Evolutionary conservation across 257 asterid genomes (phyloP).

Genomic region (Gentiana straminea): DNA sequence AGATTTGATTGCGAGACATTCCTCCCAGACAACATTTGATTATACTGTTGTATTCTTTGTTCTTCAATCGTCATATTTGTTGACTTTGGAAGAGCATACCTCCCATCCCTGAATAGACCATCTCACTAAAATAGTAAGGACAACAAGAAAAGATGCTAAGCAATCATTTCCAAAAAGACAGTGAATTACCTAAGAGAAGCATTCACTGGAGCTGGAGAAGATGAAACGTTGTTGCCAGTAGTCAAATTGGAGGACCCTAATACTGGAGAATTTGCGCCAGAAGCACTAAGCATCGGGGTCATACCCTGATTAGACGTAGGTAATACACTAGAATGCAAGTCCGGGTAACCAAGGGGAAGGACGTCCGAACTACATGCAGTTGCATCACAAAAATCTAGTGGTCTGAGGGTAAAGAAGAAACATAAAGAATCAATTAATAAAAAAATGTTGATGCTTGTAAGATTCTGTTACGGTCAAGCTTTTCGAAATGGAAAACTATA

Average conservation of each 20-base stretch:
- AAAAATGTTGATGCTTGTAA: not conserved
- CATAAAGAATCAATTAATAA: slow-evolving; percentile 10
- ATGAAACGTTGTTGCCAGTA: slow-evolving; percentile 44
- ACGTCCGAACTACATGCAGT: slow-evolving; percentile 45
- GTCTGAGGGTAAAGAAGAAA: slow-evolving; percentile 29
- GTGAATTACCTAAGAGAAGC: slow-evolving; percentile 56
- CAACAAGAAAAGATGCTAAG: slow-evolving; percentile 4
- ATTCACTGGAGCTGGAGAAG: slow-evolving; percentile 51
- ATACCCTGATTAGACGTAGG: slow-evolving; percentile 43
- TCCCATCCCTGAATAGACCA: slow-evolving; percentile 46
- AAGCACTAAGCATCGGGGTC: slow-evolving; percentile 35
- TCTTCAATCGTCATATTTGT: slow-evolving; percentile 61
- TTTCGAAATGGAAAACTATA: slow-evolving; percentile 9
- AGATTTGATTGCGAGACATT: slow-evolving; percentile 39
- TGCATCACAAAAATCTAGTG: slow-evolving; percentile 77
- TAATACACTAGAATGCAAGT: slow-evolving; percentile 47
- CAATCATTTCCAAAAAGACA: slow-evolving; percentile 6
- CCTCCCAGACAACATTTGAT: slow-evolving; percentile 62
- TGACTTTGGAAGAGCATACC: slow-evolving; percentile 55
- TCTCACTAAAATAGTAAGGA: slow-evolving; percentile 8
- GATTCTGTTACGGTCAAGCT: not conserved
- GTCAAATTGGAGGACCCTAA: slow-evolving; percentile 59
- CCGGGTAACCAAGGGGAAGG: slow-evolving; percentile 60
- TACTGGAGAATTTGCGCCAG: slow-evolving; percentile 44
- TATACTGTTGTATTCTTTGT: slow-evolving; percentile 68